phyloP scores from a whole-genome alignment of 169 alveolate genomes.

The Plasmodium inui region DNA sequence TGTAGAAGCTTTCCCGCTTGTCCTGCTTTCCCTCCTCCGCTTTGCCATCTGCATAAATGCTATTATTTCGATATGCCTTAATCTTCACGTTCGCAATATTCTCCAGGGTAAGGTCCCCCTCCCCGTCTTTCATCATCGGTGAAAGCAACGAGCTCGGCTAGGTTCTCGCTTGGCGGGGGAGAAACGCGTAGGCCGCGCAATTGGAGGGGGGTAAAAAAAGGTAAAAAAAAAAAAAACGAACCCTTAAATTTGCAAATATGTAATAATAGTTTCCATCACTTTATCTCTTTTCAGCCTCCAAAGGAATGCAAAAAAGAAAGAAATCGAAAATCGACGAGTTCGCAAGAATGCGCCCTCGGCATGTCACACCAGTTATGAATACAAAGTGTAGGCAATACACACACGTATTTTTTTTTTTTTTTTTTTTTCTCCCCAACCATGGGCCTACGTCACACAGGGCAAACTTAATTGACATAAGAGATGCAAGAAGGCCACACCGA shows the following conservation, averaged over 20 bases:
- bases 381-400: neutral
- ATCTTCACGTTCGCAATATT: constrained; percentile 67
- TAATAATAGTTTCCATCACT: neutral
- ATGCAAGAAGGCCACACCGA: neutral
- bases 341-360: neutral
- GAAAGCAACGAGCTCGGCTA: neutral
- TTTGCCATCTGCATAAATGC: constrained; percentile 7
- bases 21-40: constrained; percentile 1
- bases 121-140: constrained; percentile 18
- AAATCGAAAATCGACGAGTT: neutral
- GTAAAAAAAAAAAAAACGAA: neutral
- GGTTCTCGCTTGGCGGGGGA: neutral
- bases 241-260: neutral
- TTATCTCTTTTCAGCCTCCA: neutral
- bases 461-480: neutral
- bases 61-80: constrained; percentile 44
- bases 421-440: neutral
- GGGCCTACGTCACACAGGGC: neutral
- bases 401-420: constrained; percentile 4
- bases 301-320: neutral
- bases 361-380: neutral
- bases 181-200: no score
- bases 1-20: constrained; percentile 11
- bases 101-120: constrained; percentile 28
- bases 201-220: neutral